A percentile compares a stretch with the other conserved stretches of the same genome.
These are phyloP conservation scores for Exobasidium rhododendri DNA, from an alignment of 1,284 basidiomycete species.

Conservation along the genomic window DNA sequence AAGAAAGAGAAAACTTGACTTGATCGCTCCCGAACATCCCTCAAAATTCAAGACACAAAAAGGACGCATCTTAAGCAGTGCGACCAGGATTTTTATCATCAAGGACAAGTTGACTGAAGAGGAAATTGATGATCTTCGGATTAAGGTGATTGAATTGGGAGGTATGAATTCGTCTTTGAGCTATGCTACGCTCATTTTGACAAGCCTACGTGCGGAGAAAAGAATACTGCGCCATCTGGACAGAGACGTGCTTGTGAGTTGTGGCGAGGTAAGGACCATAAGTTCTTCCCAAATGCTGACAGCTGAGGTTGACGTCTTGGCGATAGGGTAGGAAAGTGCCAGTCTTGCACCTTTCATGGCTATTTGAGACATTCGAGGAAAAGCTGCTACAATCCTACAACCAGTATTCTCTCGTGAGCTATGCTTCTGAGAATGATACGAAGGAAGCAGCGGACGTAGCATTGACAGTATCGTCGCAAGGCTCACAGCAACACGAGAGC, in stretches of 20 bases:
- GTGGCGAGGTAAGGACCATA: slow-evolving; percentile 1
- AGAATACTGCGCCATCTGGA: neutral
- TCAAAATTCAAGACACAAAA: neutral
- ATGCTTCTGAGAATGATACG: neutral
- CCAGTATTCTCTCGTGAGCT: neutral
- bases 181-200: slow-evolving; percentile 11
- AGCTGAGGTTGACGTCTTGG: neutral
- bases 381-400: neutral
- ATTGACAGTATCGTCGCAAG: neutral
- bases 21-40: slow-evolving; percentile 4
- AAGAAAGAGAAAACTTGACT: slow-evolving; percentile 1
- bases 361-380: neutral
- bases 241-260: neutral
- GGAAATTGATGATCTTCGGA: slow-evolving; percentile 7
- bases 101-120: slow-evolving; percentile 2
- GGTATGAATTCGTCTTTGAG: slow-evolving; percentile 4
- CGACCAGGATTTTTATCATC: slow-evolving; percentile 8
- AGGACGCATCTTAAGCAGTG: slow-evolving; percentile 2
- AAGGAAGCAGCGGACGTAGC: neutral
- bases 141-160: neutral
- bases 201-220: neutral
- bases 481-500: too few relatives aligned
- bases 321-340: slow-evolving; percentile 3
- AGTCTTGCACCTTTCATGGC: slow-evolving; percentile 7
- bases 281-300: neutral